Conservation (phyloP, 108 stramenopile species). For the Cyclotella sp. region DNA sequence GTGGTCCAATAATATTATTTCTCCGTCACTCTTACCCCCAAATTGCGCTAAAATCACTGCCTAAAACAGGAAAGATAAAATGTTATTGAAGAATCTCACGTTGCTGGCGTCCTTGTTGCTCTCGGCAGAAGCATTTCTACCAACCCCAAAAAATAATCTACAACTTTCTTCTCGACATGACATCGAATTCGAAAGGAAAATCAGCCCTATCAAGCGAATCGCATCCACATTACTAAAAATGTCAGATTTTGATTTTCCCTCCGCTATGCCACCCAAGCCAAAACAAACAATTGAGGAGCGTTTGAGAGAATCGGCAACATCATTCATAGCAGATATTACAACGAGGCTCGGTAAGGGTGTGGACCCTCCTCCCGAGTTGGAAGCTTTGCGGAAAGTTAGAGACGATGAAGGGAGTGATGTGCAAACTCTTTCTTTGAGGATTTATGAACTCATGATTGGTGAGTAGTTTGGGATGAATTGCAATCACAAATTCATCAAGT, state of each 20-base stretch:
- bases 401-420: slow-evolving; percentile 45
- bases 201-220: too few relatives aligned
- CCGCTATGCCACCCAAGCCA: slow-evolving; percentile 80
- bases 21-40: too few relatives aligned
- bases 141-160: too few relatives aligned
- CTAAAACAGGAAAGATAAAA: too few relatives aligned
- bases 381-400: slow-evolving; percentile 52
- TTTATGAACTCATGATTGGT: slow-evolving; percentile 82
- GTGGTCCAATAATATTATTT: too few relatives aligned
- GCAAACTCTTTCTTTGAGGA: slow-evolving; percentile 45
- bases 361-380: slow-evolving; percentile 63
- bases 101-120: too few relatives aligned
- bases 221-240: slow-evolving; percentile 36
- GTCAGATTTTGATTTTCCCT: slow-evolving; percentile 70
- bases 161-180: background rate
- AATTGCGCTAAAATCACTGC: too few relatives aligned
- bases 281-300: slow-evolving; percentile 60
- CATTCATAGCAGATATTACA: slow-evolving; percentile 59
- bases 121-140: too few relatives aligned
- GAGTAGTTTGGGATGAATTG: slow-evolving; percentile 1
- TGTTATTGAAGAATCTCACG: too few relatives aligned
- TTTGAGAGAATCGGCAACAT: slow-evolving; percentile 61
- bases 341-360: slow-evolving; percentile 61
- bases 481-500: background rate
- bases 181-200: background rate